Base-by-base conservation (phyloP, 163 green algal genomes). In the Trebouxiophyceae sp. region DNA sequence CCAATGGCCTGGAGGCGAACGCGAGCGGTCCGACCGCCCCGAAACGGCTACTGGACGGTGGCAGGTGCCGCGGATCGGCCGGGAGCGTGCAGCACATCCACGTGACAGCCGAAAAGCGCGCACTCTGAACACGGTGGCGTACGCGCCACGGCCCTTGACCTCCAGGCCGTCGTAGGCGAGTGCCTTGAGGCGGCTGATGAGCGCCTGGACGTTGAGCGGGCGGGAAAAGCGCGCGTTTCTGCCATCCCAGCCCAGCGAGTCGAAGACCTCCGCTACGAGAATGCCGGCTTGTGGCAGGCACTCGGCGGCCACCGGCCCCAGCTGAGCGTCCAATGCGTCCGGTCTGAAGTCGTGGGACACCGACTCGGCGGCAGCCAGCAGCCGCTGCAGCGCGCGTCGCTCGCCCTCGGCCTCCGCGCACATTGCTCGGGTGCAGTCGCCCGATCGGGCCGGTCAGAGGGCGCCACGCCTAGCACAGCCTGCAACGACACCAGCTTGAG, bases 71-170 rank as follows among this genome's bases (percentile, higher is more conserved):
- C 16, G 8, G 8, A 50, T 8, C 39, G 16, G 8, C 16, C 16
- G 16, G 39, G 39, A n/a, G n/a, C n/a, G n/a, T n/a, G n/a, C n/a
- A n/a, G n/a, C n/a, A n/a, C n/a, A n/a, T n/a, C n/a, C n/a, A n/a
- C n/a, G n/a, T n/a, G n/a, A n/a, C n/a, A n/a, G n/a, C n/a, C n/a
- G n/a, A n/a, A n/a, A 81, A 7, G 81, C 76, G 31, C 84, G 78
- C 7, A 89, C 78, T 33, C 81, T 78, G 73, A 84, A 92, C 0
- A 92, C 86, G 24, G 91, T 75, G 30, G 81, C 86, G 61, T 90
- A 93, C 2, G 81, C 86, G 30, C 85, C 85, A 60, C 89, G 78
- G 8, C 85, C 85, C 24, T 88, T 87, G 67, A 86, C 84, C 28
- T 80, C 79, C 26, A 74, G 57, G 57, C 79, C 82, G 55, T 85